Percentiles rank a stretch among this genome's conserved stretches.
Evolutionary conservation across 164 flowering plant species (phyloP).

Genomic region (Cinnamomum micranthum): DNA sequence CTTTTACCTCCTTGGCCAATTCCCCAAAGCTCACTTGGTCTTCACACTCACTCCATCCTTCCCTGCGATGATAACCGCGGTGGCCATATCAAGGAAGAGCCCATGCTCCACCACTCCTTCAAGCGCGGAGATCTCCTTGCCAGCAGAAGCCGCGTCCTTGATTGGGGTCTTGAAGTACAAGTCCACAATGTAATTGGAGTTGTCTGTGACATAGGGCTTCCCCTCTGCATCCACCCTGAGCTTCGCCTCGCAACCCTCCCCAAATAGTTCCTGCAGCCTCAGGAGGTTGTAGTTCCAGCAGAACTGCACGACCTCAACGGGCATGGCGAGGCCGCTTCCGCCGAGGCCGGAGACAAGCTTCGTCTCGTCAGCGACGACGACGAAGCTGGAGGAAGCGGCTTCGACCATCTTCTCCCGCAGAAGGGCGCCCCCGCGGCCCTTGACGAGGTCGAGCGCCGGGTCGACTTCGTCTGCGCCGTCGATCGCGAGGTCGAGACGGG

Average conservation of each 20-base stretch:
- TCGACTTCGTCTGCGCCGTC: constrained; percentile 19
- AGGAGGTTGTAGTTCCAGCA: constrained; percentile 12
- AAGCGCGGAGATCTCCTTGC: constrained; percentile 11
- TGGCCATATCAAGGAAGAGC: constrained; percentile 14
- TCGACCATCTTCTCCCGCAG: constrained; percentile 20
- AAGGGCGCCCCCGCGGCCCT: constrained; percentile 17
- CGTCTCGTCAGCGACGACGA: constrained; percentile 15
- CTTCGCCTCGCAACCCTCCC: constrained; percentile 12
- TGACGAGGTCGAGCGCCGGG: constrained; percentile 15
- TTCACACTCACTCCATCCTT: constrained; percentile 10
- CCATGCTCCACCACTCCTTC: constrained; percentile 21
- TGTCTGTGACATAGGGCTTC: constrained; percentile 17
- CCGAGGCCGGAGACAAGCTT: constrained; percentile 12
- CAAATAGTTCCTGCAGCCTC: constrained; percentile 10
- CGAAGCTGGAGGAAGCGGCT: constrained; percentile 10
- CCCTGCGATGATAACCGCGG: constrained; percentile 14
- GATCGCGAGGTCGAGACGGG: constrained; percentile 14
- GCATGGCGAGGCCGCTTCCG: constrained; percentile 14
- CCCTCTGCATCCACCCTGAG: constrained; percentile 12
- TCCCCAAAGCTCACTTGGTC: constrained; percentile 9
- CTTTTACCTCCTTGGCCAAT: not conserved
- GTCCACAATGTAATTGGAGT: constrained; percentile 19
- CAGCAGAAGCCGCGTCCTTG: constrained; percentile 12
- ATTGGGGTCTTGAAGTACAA: constrained; percentile 17
- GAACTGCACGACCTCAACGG: constrained; percentile 16